These are phyloP conservation scores for Croton setiger DNA, from an alignment of 441 rosid genomes.

Conservation along the genomic window DNA sequence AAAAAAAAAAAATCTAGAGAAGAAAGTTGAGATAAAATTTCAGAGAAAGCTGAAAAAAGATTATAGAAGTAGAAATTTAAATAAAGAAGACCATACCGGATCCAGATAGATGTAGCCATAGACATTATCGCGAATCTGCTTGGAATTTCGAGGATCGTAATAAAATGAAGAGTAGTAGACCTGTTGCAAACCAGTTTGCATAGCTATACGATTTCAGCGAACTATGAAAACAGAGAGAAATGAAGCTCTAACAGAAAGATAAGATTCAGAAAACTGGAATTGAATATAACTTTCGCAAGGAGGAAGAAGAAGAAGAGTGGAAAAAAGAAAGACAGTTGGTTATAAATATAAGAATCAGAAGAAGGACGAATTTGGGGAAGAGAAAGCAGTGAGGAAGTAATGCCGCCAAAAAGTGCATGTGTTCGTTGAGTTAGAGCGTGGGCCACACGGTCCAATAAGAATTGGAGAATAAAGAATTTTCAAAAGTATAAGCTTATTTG, in stretches of 20 bases:
- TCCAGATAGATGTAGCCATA: slow-evolving; percentile 70
- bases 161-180: slow-evolving; percentile 12
- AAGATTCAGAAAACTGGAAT: not conserved
- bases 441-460: slow-evolving; percentile 16
- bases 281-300: not conserved
- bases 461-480: not conserved
- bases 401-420: slow-evolving; percentile 31
- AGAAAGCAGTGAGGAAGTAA: slow-evolving; percentile 13
- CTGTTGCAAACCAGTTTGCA: slow-evolving; percentile 30
- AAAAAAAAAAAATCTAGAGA: not conserved
- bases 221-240: not conserved
- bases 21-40: not conserved
- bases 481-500: not conserved
- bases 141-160: slow-evolving; percentile 39
- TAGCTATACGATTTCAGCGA: not conserved
- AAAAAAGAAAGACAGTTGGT: not conserved
- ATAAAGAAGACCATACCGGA: slow-evolving; percentile 33
- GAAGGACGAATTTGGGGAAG: not conserved
- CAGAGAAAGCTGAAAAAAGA: not conserved
- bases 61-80: not conserved
- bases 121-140: slow-evolving; percentile 65
- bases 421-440: slow-evolving; percentile 21
- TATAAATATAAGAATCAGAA: not conserved
- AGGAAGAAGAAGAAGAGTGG: not conserved
- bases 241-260: not conserved